Percentiles rank a stretch among this genome's conserved stretches.
phyloP scores from a whole-genome alignment of 352 stramenopile species.

The Halophytophthora batemanensis region DNA sequence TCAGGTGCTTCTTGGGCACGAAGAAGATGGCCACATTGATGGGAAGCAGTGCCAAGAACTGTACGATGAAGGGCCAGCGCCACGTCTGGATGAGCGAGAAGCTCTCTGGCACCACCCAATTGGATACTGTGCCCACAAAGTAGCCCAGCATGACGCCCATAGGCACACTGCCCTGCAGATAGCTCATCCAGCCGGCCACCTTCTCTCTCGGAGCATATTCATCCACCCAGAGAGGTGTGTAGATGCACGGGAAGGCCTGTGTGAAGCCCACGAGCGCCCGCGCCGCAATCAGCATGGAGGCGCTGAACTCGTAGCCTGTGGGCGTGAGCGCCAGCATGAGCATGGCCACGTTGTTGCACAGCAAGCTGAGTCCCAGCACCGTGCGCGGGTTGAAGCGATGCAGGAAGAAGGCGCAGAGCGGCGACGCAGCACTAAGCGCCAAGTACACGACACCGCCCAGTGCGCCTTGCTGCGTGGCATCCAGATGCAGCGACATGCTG shows the following conservation, averaged over 20 bases:
- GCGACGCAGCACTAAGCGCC: slow-evolving; percentile 64
- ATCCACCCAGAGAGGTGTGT: slow-evolving; percentile 84
- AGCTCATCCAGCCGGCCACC: slow-evolving; percentile 83
- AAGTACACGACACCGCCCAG: slow-evolving; percentile 81
- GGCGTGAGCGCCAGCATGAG: slow-evolving; percentile 71
- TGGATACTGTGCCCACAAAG: slow-evolving; percentile 76
- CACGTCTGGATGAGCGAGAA: slow-evolving; percentile 68
- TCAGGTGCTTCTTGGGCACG: slow-evolving; percentile 70
- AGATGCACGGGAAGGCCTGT: slow-evolving; percentile 80
- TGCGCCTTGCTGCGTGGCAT: slow-evolving; percentile 69
- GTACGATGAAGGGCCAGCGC: slow-evolving; percentile 84
- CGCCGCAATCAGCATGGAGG: slow-evolving; percentile 69
- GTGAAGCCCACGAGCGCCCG: slow-evolving; percentile 77
- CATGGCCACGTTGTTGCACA: slow-evolving; percentile 74
- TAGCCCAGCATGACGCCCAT: slow-evolving; percentile 88
- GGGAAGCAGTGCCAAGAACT: slow-evolving; percentile 69
- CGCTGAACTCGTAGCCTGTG: slow-evolving; percentile 61
- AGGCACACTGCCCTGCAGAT: slow-evolving; percentile 75
- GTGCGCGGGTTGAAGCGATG: slow-evolving; percentile 62
- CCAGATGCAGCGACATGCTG: slow-evolving; percentile 64
- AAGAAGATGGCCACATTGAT: slow-evolving; percentile 82
- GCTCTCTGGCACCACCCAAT: slow-evolving; percentile 73
- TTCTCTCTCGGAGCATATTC: slow-evolving; percentile 77
- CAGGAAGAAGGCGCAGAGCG: slow-evolving; percentile 75
- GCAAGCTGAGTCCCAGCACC: slow-evolving; percentile 66